Evolutionary conservation across 2,329 filamentous ascomycete species (phyloP).

Genomic region (Malbranchea zuffiana): DNA sequence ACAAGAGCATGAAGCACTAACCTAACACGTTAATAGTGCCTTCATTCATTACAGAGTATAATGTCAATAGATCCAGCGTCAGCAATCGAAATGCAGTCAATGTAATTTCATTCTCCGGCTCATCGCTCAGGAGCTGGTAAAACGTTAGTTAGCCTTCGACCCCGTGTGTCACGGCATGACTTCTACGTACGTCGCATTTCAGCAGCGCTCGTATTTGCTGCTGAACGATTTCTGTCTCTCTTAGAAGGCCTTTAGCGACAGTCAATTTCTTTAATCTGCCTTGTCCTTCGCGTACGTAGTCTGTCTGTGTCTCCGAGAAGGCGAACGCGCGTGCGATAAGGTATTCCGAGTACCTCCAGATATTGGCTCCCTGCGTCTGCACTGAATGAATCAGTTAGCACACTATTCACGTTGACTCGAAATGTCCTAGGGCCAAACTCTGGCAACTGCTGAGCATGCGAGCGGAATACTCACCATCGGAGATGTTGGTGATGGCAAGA

Average conservation of each 20-base stretch:
- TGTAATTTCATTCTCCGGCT: slow-evolving; percentile 93
- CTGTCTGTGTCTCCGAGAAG: slow-evolving; percentile 72
- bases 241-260: slow-evolving; percentile 81
- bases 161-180: neutral
- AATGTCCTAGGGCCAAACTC: neutral
- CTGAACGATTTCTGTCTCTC: slow-evolving; percentile 86
- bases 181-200: slow-evolving; percentile 66
- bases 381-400: slow-evolving; percentile 42
- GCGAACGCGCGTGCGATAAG: slow-evolving; percentile 70
- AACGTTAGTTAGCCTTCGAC: neutral
- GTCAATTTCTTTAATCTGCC: slow-evolving; percentile 72
- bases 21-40: slow-evolving; percentile 93
- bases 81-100: slow-evolving; percentile 85
- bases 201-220: slow-evolving; percentile 74
- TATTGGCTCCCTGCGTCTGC: slow-evolving; percentile 90
- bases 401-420: neutral
- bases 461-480: slow-evolving; percentile 57
- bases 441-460: neutral
- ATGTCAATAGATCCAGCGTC: slow-evolving; percentile 74
- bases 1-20: slow-evolving; percentile 34
- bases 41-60: slow-evolving; percentile 94
- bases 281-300: slow-evolving; percentile 78
- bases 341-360: slow-evolving; percentile 82
- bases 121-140: slow-evolving; percentile 64
- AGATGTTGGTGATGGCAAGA: slow-evolving; percentile 80